These are phyloP conservation scores for Aspergillus asperescens DNA, from an alignment of 495 filamentous ascomycete genomes.

Conservation along the genomic window DNA sequence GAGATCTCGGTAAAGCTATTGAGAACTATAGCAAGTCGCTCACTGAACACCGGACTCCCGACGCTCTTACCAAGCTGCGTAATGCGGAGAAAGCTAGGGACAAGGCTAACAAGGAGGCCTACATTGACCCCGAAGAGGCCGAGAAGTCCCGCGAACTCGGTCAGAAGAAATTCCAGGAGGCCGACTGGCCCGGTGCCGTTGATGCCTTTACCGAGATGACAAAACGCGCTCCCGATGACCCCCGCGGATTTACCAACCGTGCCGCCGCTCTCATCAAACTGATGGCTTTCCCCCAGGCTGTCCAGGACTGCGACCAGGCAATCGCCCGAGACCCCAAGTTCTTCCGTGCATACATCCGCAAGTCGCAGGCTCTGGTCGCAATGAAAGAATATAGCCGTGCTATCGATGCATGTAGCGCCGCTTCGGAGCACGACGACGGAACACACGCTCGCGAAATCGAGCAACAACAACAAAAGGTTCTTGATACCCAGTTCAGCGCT, in stretches of 20 bases:
- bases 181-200: conserved; percentile 93
- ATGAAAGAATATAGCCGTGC: conserved; percentile 98
- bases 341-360: conserved; percentile 91
- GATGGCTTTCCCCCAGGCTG: conserved; percentile 86
- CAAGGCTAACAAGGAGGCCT: conserved; percentile 68
- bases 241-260: conserved; percentile 94
- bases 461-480: conserved; percentile 89
- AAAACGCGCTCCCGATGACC: conserved; percentile 89
- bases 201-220: conserved; percentile 96
- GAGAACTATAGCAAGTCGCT: conserved; percentile 88
- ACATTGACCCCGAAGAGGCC: conserved; percentile 85
- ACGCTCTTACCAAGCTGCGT: conserved; percentile 87
- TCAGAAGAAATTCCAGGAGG: conserved; percentile 92
- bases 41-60: conserved; percentile 94
- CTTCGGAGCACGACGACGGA: conserved; percentile 68
- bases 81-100: conserved; percentile 87
- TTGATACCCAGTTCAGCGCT: conserved; percentile 80
- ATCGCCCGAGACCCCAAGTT: conserved; percentile 89
- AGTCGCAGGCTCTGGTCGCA: conserved; percentile 85
- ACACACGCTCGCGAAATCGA: conserved; percentile 87
- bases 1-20: conserved; percentile 75
- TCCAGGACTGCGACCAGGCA: conserved; percentile 87
- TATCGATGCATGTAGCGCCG: conserved; percentile 81
- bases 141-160: conserved; percentile 94
- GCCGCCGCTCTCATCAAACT: conserved; percentile 96